Conservation (phyloP, 176 grass and related monocot genomes). For the Themeda triandra region DNA sequence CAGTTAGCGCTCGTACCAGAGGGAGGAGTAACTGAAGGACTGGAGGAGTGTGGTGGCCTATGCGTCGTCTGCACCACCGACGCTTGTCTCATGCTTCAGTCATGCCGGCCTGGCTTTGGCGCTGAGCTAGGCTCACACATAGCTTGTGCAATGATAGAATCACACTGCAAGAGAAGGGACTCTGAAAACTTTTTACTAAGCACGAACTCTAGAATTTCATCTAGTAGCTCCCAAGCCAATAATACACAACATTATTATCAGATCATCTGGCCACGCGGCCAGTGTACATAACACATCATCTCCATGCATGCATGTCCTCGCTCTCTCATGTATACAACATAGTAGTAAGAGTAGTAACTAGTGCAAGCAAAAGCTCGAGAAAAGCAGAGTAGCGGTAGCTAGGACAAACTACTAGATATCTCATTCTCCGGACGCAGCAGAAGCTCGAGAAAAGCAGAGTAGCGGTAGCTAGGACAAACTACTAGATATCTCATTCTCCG, state of each 20-base stretch:
- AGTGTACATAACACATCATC: neutral
- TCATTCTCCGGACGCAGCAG: no score
- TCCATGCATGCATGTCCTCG: neutral
- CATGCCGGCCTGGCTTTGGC: neutral
- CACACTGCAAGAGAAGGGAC: neutral
- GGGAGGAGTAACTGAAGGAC: slow-evolving; percentile 3
- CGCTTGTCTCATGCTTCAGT: neutral
- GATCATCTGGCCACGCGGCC: neutral
- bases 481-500: neutral
- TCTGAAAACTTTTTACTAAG: neutral
- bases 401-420: neutral
- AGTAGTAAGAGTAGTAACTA: neutral
- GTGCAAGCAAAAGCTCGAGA: neutral
- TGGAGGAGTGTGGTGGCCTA: neutral
- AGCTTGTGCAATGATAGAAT: neutral
- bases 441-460: neutral
- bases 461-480: neutral
- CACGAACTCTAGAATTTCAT: neutral
- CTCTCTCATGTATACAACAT: neutral
- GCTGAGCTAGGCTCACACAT: neutral
- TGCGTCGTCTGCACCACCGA: neutral
- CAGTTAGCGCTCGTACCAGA: neutral
- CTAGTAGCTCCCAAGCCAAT: neutral
- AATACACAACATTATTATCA: neutral
- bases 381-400: neutral